phyloP scores from a whole-genome alignment of 345 rosid genomes.

The Aquilaria yunnanensis region DNA sequence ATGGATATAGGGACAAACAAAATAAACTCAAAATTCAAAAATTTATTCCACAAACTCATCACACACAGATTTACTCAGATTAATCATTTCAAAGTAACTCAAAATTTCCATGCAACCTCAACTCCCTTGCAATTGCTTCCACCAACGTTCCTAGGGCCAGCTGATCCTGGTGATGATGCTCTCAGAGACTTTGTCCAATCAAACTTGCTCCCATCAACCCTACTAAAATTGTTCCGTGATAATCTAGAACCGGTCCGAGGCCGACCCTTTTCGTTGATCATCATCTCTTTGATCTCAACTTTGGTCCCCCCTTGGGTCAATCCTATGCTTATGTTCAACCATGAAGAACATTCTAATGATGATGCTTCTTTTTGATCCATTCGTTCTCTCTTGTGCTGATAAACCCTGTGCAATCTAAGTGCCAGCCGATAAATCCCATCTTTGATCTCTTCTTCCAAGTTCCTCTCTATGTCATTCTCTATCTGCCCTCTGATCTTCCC shows the following conservation, averaged over 20 bases:
- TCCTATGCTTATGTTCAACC: slow-evolving; percentile 54
- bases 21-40: too few species aligned
- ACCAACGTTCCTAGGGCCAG: slow-evolving; percentile 13
- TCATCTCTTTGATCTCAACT: slow-evolving; percentile 57
- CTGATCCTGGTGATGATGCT: slow-evolving; percentile 23
- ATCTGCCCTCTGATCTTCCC: slow-evolving; percentile 59
- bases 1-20: too few species aligned
- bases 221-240: background rate
- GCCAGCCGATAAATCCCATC: slow-evolving; percentile 64
- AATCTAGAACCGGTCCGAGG: slow-evolving; percentile 13
- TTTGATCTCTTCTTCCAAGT: slow-evolving; percentile 76
- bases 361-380: slow-evolving; percentile 10
- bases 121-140: slow-evolving; percentile 16
- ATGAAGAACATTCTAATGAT: slow-evolving; percentile 25
- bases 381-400: slow-evolving; percentile 51
- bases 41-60: too few species aligned
- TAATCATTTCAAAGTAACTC: background rate
- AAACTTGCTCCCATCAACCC: slow-evolving; percentile 18
- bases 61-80: too few species aligned
- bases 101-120: slow-evolving; percentile 39
- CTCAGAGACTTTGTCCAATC: slow-evolving; percentile 48
- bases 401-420: slow-evolving; percentile 56
- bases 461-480: slow-evolving; percentile 57
- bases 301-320: slow-evolving; percentile 56
- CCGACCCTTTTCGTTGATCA: slow-evolving; percentile 7